Evolutionary conservation across 192 early-diverging fungal species (phyloP).

Genomic region (Coemansia nantahalensis): DNA sequence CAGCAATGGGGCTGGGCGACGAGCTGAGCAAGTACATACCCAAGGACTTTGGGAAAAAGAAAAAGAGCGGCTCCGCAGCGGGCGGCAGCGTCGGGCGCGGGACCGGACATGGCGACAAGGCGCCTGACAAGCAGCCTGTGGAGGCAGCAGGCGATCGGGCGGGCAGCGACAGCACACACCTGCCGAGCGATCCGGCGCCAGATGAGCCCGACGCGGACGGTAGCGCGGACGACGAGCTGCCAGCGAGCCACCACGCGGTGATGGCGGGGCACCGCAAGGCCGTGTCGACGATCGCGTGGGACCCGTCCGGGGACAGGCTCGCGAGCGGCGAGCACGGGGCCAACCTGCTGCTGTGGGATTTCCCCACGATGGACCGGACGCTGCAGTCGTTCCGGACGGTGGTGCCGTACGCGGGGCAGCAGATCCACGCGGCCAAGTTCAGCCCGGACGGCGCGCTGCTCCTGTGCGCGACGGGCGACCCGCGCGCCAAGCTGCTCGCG

Average conservation of each 20-base stretch:
- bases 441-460: constrained; percentile 71
- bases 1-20: constrained; percentile 36
- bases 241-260: constrained; percentile 6
- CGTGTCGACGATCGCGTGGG: constrained; percentile 72
- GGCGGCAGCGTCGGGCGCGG: too few species aligned
- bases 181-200: neutral
- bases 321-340: constrained; percentile 81
- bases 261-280: constrained; percentile 24
- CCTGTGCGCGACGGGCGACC: constrained; percentile 72
- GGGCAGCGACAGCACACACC: too few species aligned
- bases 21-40: constrained; percentile 49
- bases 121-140: too few species aligned
- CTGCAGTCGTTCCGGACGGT: constrained; percentile 76
- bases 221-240: constrained; percentile 1
- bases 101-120: too few species aligned
- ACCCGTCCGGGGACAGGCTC: constrained; percentile 76
- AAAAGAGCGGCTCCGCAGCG: constrained; percentile 10
- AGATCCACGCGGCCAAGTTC: constrained; percentile 80
- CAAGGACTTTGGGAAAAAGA: constrained; percentile 53
- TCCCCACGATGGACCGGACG: constrained; percentile 78
- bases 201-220: neutral
- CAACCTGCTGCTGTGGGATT: constrained; percentile 89
- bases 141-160: too few species aligned
- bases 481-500: constrained; percentile 73
- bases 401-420: constrained; percentile 76